phyloP scores from a whole-genome alignment of 225 moss, liverwort and hornwort genomes.

The Thuidium tamariscinum region DNA sequence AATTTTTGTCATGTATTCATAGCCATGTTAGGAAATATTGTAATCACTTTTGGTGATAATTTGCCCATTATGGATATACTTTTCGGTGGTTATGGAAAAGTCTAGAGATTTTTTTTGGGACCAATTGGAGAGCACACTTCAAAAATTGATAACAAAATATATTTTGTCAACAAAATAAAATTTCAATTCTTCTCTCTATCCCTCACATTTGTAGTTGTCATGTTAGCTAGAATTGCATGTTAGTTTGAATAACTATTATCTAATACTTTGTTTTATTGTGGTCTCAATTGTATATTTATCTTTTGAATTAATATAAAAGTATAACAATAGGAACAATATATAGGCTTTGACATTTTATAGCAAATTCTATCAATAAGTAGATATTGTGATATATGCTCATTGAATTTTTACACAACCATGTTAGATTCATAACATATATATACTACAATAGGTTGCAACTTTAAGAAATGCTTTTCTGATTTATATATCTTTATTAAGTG shows the following conservation, averaged over 20 bases:
- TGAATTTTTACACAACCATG: neutral
- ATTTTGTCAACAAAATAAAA: too few species aligned
- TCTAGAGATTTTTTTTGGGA: too few species aligned
- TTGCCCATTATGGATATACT: too few species aligned
- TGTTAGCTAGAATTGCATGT: neutral
- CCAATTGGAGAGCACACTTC: too few species aligned
- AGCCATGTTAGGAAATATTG: too few species aligned
- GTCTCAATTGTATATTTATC: fast-evolving
- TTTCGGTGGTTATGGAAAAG: too few species aligned
- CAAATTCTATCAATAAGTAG: neutral
- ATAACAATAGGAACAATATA: neutral
- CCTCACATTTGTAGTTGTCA: neutral
- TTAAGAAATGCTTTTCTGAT: neutral
- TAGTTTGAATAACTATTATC: neutral
- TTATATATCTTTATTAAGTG: neutral
- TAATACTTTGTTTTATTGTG: fast-evolving
- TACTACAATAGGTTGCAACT: neutral
- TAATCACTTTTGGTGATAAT: too few species aligned
- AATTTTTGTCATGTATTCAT: too few species aligned
- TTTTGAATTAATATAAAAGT: neutral
- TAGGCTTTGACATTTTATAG: fast-evolving
- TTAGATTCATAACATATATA: neutral
- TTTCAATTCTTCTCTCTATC: too few species aligned
- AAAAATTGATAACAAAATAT: too few species aligned
- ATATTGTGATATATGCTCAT: neutral